Conservation (phyloP, 352 stramenopile species). For the Ophiocytium majus region DNA sequence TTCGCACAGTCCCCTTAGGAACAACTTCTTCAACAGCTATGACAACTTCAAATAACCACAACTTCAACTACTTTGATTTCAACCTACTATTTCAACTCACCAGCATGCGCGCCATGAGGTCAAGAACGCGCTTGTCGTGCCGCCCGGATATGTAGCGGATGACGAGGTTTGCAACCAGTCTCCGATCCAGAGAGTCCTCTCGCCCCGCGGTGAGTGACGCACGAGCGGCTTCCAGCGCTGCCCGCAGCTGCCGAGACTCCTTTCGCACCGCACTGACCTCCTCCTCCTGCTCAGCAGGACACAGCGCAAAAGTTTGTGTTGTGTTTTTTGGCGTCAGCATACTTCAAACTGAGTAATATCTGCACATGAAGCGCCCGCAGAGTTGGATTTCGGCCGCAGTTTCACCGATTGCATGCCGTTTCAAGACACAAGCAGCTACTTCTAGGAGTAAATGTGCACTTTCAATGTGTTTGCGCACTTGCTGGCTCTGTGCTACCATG, state of each 20-base stretch:
- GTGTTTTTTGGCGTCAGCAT: no score
- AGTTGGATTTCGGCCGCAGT: no score
- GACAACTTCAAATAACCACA: not conserved
- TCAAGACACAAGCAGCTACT: no score
- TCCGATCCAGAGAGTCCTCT: not conserved
- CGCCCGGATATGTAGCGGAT: constrained; percentile 10
- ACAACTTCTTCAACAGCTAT: not conserved
- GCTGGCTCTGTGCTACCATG: no score
- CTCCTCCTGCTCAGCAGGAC: constrained; percentile 23
- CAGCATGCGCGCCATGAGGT: constrained; percentile 23
- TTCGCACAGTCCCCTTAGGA: not conserved
- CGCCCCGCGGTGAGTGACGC: not conserved
- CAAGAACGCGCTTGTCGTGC: constrained; percentile 5
- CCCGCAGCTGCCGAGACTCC: not conserved
- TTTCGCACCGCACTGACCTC: not conserved
- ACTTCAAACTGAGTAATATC: no score
- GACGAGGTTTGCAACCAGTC: constrained; percentile 21
- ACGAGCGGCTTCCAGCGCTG: not conserved
- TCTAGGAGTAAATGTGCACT: no score
- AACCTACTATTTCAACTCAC: not conserved
- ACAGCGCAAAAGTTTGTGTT: no score
- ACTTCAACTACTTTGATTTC: not conserved
- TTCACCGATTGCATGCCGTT: no score
- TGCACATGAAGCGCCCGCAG: no score
- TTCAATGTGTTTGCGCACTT: no score